phyloP scores from a whole-genome alignment of 177 flowering plant genomes.

The Tripterygium wilfordii region DNA sequence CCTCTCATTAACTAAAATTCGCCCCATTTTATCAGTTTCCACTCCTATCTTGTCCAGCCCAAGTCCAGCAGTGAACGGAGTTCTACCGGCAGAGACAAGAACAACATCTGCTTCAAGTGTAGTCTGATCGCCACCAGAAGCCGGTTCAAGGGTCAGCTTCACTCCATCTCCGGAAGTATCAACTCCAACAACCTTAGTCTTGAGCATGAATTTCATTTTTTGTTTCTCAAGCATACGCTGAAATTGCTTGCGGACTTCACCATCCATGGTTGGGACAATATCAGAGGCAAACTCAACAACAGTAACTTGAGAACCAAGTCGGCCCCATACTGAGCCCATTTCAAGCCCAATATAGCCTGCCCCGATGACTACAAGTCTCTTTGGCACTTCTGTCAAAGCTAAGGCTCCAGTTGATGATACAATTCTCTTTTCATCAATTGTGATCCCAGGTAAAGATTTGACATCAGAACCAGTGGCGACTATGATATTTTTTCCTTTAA shows the following conservation, averaged over 20 bases:
- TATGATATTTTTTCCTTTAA: conserved; percentile 68
- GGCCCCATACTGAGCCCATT: conserved; percentile 70
- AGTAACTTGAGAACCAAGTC: conserved; percentile 62
- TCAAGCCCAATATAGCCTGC: conserved; percentile 66
- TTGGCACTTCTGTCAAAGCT: conserved; percentile 44
- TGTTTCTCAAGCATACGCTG: conserved; percentile 70
- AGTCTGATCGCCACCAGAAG: conserved; percentile 61
- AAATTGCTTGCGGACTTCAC: conserved; percentile 59
- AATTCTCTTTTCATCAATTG: conserved; percentile 64
- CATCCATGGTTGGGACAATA: conserved; percentile 72
- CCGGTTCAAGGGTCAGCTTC: conserved; percentile 61
- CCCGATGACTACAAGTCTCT: conserved; percentile 55
- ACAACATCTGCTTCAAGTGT: conserved; percentile 69
- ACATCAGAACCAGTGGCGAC: conserved; percentile 81
- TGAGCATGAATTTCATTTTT: conserved; percentile 69
- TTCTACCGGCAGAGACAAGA: conserved; percentile 70
- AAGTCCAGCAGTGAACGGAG: conserved; percentile 61
- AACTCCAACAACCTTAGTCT: conserved; percentile 83
- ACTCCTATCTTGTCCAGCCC: conserved; percentile 58
- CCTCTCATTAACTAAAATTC: conserved; percentile 44
- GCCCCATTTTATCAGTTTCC: conserved; percentile 58
- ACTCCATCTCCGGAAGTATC: conserved; percentile 50
- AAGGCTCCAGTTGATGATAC: conserved; percentile 77
- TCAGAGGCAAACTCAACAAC: conserved; percentile 78
- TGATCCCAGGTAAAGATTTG: conserved; percentile 71